These are phyloP conservation scores for Volutella citrinella DNA, from an alignment of 2,329 filamentous ascomycete species.

Conservation along the genomic window DNA sequence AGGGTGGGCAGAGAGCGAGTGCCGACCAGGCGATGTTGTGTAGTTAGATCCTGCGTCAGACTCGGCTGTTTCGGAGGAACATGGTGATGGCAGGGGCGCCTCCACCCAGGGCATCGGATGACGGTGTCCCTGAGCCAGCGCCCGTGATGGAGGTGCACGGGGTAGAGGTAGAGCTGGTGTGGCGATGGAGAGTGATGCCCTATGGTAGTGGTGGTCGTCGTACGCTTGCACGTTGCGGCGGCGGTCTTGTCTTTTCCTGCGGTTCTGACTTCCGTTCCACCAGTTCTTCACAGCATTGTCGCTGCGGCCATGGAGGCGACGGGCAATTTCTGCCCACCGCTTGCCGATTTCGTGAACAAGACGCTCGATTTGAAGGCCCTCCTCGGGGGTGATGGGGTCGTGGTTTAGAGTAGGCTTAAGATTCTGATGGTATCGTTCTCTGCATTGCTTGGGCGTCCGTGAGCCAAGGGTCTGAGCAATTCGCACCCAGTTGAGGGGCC, in stretches of 20 bases:
- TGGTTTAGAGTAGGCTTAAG: conserved; percentile 75
- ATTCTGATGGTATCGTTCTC: conserved; percentile 92
- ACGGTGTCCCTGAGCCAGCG: conserved; percentile 17
- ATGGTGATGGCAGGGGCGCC: conserved; percentile 35
- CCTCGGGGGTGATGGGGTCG: conserved; percentile 67
- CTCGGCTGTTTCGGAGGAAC: conserved; percentile 47
- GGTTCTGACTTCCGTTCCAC: conserved; percentile 94
- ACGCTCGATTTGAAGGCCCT: conserved; percentile 70
- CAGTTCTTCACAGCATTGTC: conserved; percentile 98
- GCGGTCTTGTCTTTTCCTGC: conserved; percentile 55
- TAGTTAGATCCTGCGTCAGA: conserved; percentile 66
- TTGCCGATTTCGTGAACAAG: conserved; percentile 78
- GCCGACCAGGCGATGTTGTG: conserved; percentile 54
- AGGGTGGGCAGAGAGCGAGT: conserved; percentile 32
- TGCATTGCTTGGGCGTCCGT: conserved; percentile 89
- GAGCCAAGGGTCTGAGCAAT: conserved; percentile 74
- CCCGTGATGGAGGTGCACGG: conserved; percentile 13
- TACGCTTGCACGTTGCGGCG: conserved; percentile 28
- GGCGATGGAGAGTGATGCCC: conserved; percentile 29
- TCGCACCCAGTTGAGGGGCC: conserved; percentile 84
- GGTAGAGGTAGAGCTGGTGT: conserved; percentile 15
- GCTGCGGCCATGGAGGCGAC: conserved; percentile 76
- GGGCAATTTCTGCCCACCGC: conserved; percentile 90
- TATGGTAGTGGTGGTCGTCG: conserved; percentile 19
- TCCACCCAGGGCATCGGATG: conserved; percentile 25